These are phyloP conservation scores for Candida stauntonica DNA, from an alignment of 805 yeast genomes.

Conservation along the genomic window DNA sequence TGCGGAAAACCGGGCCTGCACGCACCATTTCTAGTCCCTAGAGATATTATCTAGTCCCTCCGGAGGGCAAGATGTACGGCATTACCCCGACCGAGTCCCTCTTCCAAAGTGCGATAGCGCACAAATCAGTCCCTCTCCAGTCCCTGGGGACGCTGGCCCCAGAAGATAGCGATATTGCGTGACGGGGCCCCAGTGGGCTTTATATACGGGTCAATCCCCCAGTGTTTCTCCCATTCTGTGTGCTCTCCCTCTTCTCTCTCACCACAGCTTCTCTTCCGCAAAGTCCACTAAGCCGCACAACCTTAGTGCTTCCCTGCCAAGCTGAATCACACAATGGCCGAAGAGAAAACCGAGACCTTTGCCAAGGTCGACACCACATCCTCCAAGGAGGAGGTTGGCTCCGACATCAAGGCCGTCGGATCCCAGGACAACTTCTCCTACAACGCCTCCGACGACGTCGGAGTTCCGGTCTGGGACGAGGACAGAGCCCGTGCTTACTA, in stretches of 20 bases:
- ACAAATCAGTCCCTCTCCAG: too few relatives aligned
- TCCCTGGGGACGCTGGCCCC: too few relatives aligned
- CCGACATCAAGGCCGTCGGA: background rate
- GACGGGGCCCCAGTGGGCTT: background rate
- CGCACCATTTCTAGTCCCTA: background rate
- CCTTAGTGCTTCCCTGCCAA: background rate
- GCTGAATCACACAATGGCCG: too few relatives aligned
- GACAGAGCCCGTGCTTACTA: constrained; percentile 9
- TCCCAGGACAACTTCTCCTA: constrained; percentile 4
- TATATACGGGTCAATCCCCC: background rate
- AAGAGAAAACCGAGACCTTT: background rate
- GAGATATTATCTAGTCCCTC: background rate
- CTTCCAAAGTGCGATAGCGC: background rate
- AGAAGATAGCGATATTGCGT: too few relatives aligned
- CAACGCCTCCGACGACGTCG: background rate
- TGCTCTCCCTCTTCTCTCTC: background rate
- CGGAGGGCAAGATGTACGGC: too few relatives aligned
- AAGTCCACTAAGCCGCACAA: too few relatives aligned
- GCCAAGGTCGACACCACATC: background rate
- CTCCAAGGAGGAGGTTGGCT: constrained; percentile 1
- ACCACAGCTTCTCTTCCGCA: too few relatives aligned
- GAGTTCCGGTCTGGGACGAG: constrained; percentile 11
- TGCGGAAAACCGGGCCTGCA: background rate
- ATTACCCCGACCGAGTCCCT: background rate
- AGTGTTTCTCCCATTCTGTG: background rate